Base-by-base conservation (phyloP, 2,329 filamentous ascomycete species). In the Colletotrichum coccodes region DNA sequence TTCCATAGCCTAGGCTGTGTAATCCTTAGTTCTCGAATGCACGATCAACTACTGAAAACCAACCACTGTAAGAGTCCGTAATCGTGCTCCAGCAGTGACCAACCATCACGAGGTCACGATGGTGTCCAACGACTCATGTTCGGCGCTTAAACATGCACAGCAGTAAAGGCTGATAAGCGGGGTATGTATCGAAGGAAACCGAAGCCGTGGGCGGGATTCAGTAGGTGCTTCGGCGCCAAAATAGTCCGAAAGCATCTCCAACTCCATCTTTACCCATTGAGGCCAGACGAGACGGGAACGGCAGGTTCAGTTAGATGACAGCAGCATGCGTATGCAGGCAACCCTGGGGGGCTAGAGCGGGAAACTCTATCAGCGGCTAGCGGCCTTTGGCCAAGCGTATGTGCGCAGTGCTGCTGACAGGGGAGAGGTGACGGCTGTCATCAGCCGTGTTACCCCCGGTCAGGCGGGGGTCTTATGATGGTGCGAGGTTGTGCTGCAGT, bases 341-440 rank as follows among this genome's bases (percentile, higher is more conserved):
- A 68, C 40, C 60, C 65, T 59, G 34, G 60, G 53, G 38, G 21
- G 54, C 38, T 36, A 46, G 50, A 57, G 66, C 42, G 32, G 44
- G 46, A 70, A 70, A 70, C 42, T 67, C 44, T 52, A 61, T 47
- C 57, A 68, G 64, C 44, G 36, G 38, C 58, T 68, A 70, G 67
- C 50, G 59, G 30, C 44, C 38, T 67, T 52, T 36, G 44, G 62
- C 44, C 60, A 66, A 63, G 52, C 64, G 32, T 32, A 42, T 32
- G 38, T 65, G 47, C 40, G 47, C 21, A 18, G 62, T 49, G 52
- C n/a, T 40, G 34, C 30, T 21, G 23, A 52, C 40, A 46, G 42
- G 42, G 56, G 30, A 42, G 36, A 28, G 40, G 34, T 28, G 40
- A 60, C 56, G 61, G 49, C 61, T 60, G 40, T 60, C 54, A 65